Evolutionary conservation across 2,329 filamentous ascomycete genomes (phyloP).

Genomic region (Penicillium sp.): DNA sequence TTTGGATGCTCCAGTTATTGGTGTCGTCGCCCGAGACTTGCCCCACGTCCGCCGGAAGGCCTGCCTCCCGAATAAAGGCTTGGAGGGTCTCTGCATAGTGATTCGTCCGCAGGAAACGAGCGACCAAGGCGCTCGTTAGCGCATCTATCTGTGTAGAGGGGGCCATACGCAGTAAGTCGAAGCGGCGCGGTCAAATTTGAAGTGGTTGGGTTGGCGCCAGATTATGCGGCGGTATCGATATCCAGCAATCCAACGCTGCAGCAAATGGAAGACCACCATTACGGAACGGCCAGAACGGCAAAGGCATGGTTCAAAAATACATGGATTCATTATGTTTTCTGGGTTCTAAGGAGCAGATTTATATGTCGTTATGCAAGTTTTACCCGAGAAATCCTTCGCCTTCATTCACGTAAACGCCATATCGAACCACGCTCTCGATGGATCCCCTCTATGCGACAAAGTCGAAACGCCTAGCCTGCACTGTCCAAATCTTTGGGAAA

Average conservation of each 20-base stretch:
- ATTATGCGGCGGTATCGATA: neutral
- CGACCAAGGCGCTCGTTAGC: constrained; percentile 39
- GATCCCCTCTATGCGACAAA: constrained; percentile 1
- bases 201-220: constrained; percentile 2
- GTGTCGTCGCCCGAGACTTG: constrained; percentile 28
- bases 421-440: constrained; percentile 13
- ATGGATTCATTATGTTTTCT: neutral
- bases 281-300: too few species aligned
- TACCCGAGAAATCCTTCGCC: constrained; percentile 8
- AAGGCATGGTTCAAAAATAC: too few species aligned
- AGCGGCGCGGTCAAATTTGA: neutral
- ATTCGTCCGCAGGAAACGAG: constrained; percentile 45
- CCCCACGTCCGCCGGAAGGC: constrained; percentile 52
- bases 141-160: constrained; percentile 19
- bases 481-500: too few species aligned
- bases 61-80: constrained; percentile 58
- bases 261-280: too few species aligned
- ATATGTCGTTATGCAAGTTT: constrained; percentile 12
- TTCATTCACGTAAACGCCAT: constrained; percentile 18
- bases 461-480: too few species aligned
- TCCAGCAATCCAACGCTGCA: too few species aligned
- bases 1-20: constrained; percentile 55
- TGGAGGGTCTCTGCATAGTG: constrained; percentile 52
- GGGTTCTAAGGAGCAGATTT: constrained; percentile 10
- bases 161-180: constrained; percentile 15